Percentiles rank a stretch among this genome's conserved stretches.
Evolutionary conservation across 164 flowering plant species (phyloP).

Genomic region (Taxillus chinensis): DNA sequence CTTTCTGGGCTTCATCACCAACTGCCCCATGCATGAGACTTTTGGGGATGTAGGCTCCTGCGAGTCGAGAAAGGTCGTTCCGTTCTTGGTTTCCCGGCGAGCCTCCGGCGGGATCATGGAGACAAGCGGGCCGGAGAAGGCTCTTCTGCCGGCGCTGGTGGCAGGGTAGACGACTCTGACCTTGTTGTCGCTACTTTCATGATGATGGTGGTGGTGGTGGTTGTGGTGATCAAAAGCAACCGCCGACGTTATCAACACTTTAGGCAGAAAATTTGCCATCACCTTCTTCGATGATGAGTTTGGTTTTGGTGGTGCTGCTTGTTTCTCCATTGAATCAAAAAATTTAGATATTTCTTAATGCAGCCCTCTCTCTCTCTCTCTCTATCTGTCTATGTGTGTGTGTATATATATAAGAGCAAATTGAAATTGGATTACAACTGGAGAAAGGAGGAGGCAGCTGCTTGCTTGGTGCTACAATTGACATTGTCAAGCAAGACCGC

Average conservation of each 20-base stretch:
- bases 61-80: slow-evolving; percentile 11
- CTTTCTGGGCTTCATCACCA: slow-evolving; percentile 44
- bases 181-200: slow-evolving; percentile 8
- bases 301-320: background rate
- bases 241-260: slow-evolving; percentile 21
- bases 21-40: slow-evolving; percentile 79
- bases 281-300: slow-evolving; percentile 17
- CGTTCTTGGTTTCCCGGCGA: slow-evolving; percentile 24
- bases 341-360: no score
- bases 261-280: slow-evolving; percentile 44
- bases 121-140: slow-evolving; percentile 52
- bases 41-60: slow-evolving; percentile 83
- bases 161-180: slow-evolving; percentile 8
- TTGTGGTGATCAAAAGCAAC: slow-evolving; percentile 31
- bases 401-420: no score
- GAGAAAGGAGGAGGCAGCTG: no score
- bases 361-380: no score
- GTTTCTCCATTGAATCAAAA: slow-evolving; percentile 30
- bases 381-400: no score
- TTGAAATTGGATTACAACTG: no score
- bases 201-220: slow-evolving; percentile 32
- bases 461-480: no score
- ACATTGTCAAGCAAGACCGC: no score
- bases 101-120: slow-evolving; percentile 55
- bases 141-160: slow-evolving; percentile 11